Evolutionary conservation across 345 rosid genomes (phyloP).

Genomic region (Eutrema japonicum): DNA sequence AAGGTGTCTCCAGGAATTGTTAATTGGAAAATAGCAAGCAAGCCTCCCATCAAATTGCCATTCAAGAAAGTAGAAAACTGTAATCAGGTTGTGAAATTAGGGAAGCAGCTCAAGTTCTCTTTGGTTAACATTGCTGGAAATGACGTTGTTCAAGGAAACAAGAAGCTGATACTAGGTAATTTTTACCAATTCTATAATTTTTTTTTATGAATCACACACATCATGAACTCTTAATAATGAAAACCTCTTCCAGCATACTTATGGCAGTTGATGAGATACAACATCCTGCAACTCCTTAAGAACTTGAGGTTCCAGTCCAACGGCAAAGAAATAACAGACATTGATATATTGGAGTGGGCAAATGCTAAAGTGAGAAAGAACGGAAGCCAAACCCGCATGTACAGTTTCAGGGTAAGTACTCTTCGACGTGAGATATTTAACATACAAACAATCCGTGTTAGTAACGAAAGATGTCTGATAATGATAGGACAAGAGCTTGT

Average conservation of each 20-base stretch:
- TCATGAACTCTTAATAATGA: not conserved
- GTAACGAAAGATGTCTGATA: conserved; percentile 24
- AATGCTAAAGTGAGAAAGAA: conserved; percentile 70
- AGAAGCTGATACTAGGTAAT: conserved; percentile 85
- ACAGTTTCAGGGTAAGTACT: conserved; percentile 75
- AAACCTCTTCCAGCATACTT: conserved; percentile 64
- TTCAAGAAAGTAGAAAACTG: conserved; percentile 98
- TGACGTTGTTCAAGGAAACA: conserved; percentile 93
- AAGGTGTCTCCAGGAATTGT: conserved; percentile 95
- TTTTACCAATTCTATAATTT: conserved; percentile 22
- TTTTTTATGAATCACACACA: not conserved
- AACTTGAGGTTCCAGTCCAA: conserved; percentile 89
- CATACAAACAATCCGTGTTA: not conserved
- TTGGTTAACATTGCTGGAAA: conserved; percentile 95
- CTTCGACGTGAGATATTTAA: not conserved
- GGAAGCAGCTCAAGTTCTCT: conserved; percentile 94
- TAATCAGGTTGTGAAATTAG: conserved; percentile 92
- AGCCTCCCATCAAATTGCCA: conserved; percentile 94
- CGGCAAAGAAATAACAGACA: conserved; percentile 84
- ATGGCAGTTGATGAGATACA: conserved; percentile 97
- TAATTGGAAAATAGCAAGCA: conserved; percentile 90
- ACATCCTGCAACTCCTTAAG: conserved; percentile 90
- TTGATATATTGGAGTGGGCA: conserved; percentile 92
- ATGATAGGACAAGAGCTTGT: conserved; percentile 81
- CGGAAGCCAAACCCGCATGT: conserved; percentile 74